Evolutionary conservation across 768 basidiomycete species (phyloP).

Genomic region (Mrakia hoshinonis): DNA sequence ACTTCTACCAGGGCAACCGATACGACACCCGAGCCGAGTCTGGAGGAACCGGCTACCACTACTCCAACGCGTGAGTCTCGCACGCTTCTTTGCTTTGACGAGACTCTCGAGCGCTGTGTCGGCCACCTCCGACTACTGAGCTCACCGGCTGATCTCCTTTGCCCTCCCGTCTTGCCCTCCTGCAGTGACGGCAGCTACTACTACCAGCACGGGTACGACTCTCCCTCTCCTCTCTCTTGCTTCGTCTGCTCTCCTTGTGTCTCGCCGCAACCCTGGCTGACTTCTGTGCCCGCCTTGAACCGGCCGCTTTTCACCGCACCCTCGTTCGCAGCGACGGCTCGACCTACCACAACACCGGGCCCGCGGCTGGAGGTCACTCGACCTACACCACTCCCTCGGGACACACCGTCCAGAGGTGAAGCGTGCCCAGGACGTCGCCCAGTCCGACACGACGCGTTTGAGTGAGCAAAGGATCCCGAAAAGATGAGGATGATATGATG

Average conservation of each 20-base stretch:
- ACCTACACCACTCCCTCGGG: not conserved
- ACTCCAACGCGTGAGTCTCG: not conserved
- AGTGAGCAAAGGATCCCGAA: too few species aligned
- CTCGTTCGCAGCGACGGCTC: not conserved
- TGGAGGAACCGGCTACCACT: not conserved
- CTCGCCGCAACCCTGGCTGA: not conserved
- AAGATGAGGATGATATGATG: too few species aligned
- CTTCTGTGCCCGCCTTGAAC: not conserved
- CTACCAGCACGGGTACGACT: too few species aligned
- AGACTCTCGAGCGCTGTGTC: too few species aligned
- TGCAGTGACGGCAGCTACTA: not conserved
- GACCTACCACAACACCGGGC: not conserved
- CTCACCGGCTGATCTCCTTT: not conserved
- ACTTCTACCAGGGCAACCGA: not conserved
- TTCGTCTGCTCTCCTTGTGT: not conserved
- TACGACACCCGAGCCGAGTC: not conserved
- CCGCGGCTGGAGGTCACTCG: not conserved
- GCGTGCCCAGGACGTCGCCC: too few species aligned
- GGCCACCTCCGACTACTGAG: not conserved
- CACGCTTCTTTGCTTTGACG: not conserved
- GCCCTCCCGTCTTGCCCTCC: not conserved
- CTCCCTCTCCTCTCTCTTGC: not conserved
- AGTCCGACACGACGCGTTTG: too few species aligned
- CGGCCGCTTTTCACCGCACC: not conserved
- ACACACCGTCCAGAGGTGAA: not conserved